phyloP scores from a whole-genome alignment of 2,329 filamentous ascomycete species.

The Cladobotryum protrusum region DNA sequence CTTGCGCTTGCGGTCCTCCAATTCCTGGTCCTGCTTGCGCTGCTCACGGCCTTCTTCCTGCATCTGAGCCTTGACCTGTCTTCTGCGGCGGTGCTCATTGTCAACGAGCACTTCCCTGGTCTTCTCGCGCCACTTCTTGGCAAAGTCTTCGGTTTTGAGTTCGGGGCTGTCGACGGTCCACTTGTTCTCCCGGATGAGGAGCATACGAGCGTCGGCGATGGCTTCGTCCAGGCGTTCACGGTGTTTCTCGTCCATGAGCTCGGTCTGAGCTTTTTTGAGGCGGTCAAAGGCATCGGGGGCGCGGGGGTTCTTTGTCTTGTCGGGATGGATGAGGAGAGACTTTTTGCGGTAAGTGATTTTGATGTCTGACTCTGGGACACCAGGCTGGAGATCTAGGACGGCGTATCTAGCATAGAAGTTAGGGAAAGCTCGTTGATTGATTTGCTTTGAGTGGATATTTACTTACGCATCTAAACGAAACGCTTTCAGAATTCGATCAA shows the following conservation, averaged over 20 bases:
- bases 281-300: conserved; percentile 96
- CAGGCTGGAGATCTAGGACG: conserved; percentile 90
- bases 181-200: conserved; percentile 90
- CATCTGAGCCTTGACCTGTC: conserved; percentile 89
- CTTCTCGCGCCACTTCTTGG: conserved; percentile 83
- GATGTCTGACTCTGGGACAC: conserved; percentile 93
- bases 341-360: conserved; percentile 92
- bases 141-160: conserved; percentile 76
- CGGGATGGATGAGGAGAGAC: conserved; percentile 97
- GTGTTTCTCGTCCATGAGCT: conserved; percentile 90
- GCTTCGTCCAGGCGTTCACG: conserved; percentile 83
- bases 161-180: conserved; percentile 86
- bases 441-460: neutral
- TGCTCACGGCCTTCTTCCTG: conserved; percentile 92
- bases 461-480: conserved; percentile 65
- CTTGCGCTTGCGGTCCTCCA: conserved; percentile 75
- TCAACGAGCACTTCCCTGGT: conserved; percentile 84
- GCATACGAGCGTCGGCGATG: conserved; percentile 91
- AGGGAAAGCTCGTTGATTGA: neutral
- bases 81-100: conserved; percentile 75
- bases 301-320: conserved; percentile 87
- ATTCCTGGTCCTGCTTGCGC: conserved; percentile 76
- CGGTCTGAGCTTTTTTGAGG: conserved; percentile 87
- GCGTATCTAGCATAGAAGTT: conserved; percentile 59
- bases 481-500: conserved; percentile 85